Base-by-base conservation (phyloP, 2,329 filamentous ascomycete genomes). In the Penicillium decumbens region DNA sequence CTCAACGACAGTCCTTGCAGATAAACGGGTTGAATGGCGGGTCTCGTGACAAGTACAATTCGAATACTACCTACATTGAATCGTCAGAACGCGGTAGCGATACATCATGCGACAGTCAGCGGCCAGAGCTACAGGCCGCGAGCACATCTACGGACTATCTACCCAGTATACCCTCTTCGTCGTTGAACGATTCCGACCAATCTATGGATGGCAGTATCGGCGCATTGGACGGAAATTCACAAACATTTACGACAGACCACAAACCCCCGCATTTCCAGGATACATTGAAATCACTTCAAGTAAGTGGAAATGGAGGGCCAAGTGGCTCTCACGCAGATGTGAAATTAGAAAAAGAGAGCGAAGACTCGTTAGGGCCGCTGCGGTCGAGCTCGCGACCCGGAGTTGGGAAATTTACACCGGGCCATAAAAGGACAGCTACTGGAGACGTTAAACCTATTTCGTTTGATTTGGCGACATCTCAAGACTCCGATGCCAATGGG, bases 341-440 rank as follows among this genome's bases (percentile, higher is more conserved):
- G 8, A 49, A 54, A 8, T 38, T 43, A 1, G 54, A 57, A 15
- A 41, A 53, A 29, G 39, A 47, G 6, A 49, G 45, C 32, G 56
- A 61, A 51, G 49, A 48, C 40, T 56, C 50, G 23, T 18, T 52
- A 27, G 54, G 57, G n/a, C 52, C 55, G 3, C 18, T 41, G 8
- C 35, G 43, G 42, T 41, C 40, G 9, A 29, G 25, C 3, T 41
- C 48, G 27, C 45, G 37, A 35, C 43, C 49, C 24, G 46, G 43
- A 13, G 45, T 47, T 15, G 48, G 46, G 37, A 43, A 45, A 29
- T 43, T 59, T 44, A 53, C 51, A 27, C 56, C 58, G 9, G 77
- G 80, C 15, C 81, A 82, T 54, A 95, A 95, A 72, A 80, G 89
- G 58, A 92, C 82, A 61, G 87, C 88, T 29, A 85, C 87, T 63